phyloP scores from a whole-genome alignment of 2,329 filamentous ascomycete species.

The Ascochyta viciae-villosae region DNA sequence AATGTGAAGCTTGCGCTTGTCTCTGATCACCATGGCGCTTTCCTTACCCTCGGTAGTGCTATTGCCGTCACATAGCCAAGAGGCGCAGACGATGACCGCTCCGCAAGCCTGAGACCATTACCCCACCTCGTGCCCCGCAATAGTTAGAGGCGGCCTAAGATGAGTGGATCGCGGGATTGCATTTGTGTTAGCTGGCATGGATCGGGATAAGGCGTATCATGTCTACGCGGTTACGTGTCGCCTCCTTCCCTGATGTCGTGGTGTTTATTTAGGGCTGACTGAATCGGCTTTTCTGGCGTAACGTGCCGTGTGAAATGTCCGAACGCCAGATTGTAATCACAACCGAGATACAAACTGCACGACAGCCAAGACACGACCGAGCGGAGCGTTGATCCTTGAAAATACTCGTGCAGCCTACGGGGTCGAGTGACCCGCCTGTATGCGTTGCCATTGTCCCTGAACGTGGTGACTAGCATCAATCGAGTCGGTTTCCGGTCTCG shows the following conservation, averaged over 20 bases:
- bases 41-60: conserved; percentile 16
- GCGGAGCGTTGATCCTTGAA: neutral
- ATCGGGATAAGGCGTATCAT: conserved; percentile 1
- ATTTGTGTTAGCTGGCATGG: neutral
- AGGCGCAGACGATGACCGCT: neutral
- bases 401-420: neutral
- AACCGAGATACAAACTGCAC: neutral
- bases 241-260: neutral
- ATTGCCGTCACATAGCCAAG: neutral
- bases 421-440: conserved; percentile 13
- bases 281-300: neutral
- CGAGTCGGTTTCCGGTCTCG: conserved; percentile 7
- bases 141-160: conserved; percentile 1
- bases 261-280: neutral
- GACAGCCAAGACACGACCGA: neutral
- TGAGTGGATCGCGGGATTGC: neutral
- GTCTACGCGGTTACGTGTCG: neutral
- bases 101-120: conserved; percentile 11
- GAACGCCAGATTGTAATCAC: neutral
- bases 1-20: neutral
- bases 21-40: neutral
- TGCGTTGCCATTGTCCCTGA: conserved; percentile 4
- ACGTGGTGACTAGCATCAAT: conserved; percentile 6
- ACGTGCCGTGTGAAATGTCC: neutral
- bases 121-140: conserved; percentile 23